Evolutionary conservation across 2,329 filamentous ascomycete species (phyloP).

Genomic region (Aspergillus uvarum): DNA sequence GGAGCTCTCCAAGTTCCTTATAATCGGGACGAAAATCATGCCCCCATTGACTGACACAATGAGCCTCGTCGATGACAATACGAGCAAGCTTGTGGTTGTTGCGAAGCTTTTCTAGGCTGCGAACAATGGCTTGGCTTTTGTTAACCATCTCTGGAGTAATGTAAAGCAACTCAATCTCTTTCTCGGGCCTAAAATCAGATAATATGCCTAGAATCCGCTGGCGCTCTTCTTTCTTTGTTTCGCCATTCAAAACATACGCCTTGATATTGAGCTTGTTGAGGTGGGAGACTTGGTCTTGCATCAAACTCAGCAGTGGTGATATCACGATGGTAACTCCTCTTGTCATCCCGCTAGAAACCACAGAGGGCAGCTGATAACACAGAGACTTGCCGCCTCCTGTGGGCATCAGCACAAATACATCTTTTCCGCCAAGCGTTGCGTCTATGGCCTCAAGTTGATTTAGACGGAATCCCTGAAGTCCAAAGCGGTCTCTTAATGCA

Average conservation of each 20-base stretch:
- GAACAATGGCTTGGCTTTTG: conserved; percentile 70
- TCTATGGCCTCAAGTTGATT: conserved; percentile 97
- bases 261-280: conserved; percentile 72
- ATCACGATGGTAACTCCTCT: conserved; percentile 85
- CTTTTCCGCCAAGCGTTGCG: conserved; percentile 79
- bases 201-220: conserved; percentile 66
- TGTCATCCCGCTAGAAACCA: conserved; percentile 78
- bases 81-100: conserved; percentile 72
- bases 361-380: conserved; percentile 91
- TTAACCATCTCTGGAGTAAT: conserved; percentile 96
- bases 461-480: conserved; percentile 79
- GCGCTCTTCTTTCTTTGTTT: conserved; percentile 64
- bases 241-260: conserved; percentile 79
- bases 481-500: conserved; percentile 79
- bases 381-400: conserved; percentile 96
- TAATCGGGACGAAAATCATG: conserved; percentile 98
- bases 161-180: conserved; percentile 82
- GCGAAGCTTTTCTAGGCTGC: conserved; percentile 67
- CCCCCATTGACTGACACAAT: conserved; percentile 98
- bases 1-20: conserved; percentile 75
- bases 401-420: conserved; percentile 95
- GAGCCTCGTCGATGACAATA: conserved; percentile 97
- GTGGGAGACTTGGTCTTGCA: conserved; percentile 95
- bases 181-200: conserved; percentile 64
- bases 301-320: conserved; percentile 90